These are phyloP conservation scores for Musa acuminata DNA, from an alignment of 176 grass and related monocot species.

Conservation along the genomic window DNA sequence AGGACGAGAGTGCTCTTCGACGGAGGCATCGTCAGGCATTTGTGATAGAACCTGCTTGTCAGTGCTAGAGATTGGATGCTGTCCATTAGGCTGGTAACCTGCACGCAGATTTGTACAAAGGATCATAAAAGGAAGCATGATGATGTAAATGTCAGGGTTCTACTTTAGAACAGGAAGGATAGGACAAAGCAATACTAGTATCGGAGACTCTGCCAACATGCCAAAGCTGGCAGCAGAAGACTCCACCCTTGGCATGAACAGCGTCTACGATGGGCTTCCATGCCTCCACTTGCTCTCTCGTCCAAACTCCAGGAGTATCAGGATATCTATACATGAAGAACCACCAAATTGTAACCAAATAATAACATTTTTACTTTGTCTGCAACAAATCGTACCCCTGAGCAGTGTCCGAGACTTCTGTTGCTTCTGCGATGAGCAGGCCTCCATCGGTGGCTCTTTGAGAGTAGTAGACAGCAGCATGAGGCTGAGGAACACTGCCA, in stretches of 20 bases:
- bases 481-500: conserved; percentile 33
- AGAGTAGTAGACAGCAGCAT: no score
- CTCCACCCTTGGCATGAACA: conserved; percentile 42
- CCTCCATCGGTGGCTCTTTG: conserved; percentile 43
- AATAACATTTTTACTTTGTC: neutral
- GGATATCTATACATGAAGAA: conserved; percentile 28
- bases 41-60: conserved; percentile 25
- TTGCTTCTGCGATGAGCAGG: conserved; percentile 48
- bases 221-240: conserved; percentile 64
- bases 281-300: conserved; percentile 53
- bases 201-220: conserved; percentile 49
- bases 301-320: conserved; percentile 57
- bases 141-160: no score
- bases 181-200: neutral
- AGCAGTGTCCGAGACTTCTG: conserved; percentile 62
- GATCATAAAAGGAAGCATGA: neutral
- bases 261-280: conserved; percentile 59
- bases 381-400: conserved; percentile 32
- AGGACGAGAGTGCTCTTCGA: conserved; percentile 26
- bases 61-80: conserved; percentile 46
- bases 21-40: conserved; percentile 14
- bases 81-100: conserved; percentile 46
- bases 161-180: no score
- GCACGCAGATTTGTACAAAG: neutral
- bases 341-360: neutral